Percentiles rank a stretch among this genome's conserved stretches.
Evolutionary conservation across 2,329 filamentous ascomycete genomes (phyloP).

Genomic region (Fonsecaea pedrosoi): DNA sequence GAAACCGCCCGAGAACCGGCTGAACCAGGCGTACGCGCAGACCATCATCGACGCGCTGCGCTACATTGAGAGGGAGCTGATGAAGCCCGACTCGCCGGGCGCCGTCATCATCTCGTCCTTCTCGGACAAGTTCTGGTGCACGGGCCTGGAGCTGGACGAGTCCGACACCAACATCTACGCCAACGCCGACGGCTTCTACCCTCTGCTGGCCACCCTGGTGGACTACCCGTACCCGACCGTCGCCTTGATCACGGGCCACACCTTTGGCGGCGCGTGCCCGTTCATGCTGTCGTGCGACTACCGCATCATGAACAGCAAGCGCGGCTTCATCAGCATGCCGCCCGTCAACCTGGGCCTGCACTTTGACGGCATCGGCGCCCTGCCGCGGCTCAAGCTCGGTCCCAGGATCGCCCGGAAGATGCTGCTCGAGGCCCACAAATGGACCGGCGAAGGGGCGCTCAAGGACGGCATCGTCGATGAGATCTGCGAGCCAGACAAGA

Average conservation of each 20-base stretch:
- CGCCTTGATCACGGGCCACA: slow-evolving; percentile 57
- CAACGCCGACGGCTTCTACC: slow-evolving; percentile 65
- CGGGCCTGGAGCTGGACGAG: slow-evolving; percentile 57
- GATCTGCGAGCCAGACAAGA: slow-evolving; percentile 56
- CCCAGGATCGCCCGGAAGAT: slow-evolving; percentile 62
- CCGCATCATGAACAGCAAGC: slow-evolving; percentile 55
- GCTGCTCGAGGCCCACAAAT: slow-evolving; percentile 62
- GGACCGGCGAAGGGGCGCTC: slow-evolving; percentile 60
- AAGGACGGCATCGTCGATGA: slow-evolving; percentile 62
- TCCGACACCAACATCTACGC: slow-evolving; percentile 58
- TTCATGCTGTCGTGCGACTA: slow-evolving; percentile 58
- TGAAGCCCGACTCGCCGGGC: slow-evolving; percentile 57
- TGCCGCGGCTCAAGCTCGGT: slow-evolving; percentile 60
- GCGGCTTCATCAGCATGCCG: slow-evolving; percentile 59
- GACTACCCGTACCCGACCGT: slow-evolving; percentile 59
- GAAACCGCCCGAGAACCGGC: slow-evolving; percentile 61
- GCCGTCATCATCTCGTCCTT: slow-evolving; percentile 61
- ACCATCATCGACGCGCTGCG: slow-evolving; percentile 60
- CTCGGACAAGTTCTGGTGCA: slow-evolving; percentile 55
- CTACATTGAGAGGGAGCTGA: slow-evolving; percentile 51
- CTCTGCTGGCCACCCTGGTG: slow-evolving; percentile 58
- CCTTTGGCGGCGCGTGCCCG: slow-evolving; percentile 58
- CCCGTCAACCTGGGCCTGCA: slow-evolving; percentile 63
- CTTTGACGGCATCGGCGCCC: slow-evolving; percentile 61
- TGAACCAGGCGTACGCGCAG: slow-evolving; percentile 59